Evolutionary conservation across 805 yeast species (phyloP).

Genomic region (Yamadazyma insecticola): DNA sequence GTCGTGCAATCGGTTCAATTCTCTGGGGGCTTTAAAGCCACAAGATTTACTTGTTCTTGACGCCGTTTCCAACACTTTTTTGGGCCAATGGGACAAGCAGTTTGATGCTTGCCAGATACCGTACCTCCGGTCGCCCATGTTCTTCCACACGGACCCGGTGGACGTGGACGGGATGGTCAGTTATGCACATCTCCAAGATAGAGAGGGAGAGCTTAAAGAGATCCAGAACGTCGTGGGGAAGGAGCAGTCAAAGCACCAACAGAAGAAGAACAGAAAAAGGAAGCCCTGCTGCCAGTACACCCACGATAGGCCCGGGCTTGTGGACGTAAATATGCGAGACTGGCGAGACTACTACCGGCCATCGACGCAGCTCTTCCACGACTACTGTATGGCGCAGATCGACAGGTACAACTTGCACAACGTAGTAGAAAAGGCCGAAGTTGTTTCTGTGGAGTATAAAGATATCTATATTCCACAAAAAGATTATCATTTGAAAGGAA

Average conservation of each 20-base stretch:
- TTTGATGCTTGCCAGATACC: conserved; percentile 40
- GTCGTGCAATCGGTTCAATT: no score
- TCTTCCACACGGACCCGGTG: conserved; percentile 43
- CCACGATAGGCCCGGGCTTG: conserved; percentile 30
- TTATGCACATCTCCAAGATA: conserved; percentile 26
- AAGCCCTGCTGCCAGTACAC: conserved; percentile 15
- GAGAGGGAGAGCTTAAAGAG: conserved; percentile 36
- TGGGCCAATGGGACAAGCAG: conserved; percentile 43
- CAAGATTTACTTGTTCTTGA: conserved; percentile 35
- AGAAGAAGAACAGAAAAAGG: conserved; percentile 20
- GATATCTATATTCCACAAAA: conserved; percentile 18
- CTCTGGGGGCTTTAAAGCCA: conserved; percentile 17
- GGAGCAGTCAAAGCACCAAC: conserved; percentile 40
- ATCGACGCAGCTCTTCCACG: conserved; percentile 33
- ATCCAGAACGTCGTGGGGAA: conserved; percentile 41
- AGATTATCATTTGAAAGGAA: conserved; percentile 24
- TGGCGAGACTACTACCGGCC: conserved; percentile 43
- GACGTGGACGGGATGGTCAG: conserved; percentile 41
- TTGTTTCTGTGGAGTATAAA: conserved; percentile 25
- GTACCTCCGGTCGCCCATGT: conserved; percentile 42
- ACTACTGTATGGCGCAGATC: conserved; percentile 33
- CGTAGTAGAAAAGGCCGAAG: conserved; percentile 29
- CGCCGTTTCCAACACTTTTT: conserved; percentile 24
- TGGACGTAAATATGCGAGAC: conserved; percentile 41
- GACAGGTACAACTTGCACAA: conserved; percentile 26